Base-by-base conservation (phyloP, 2,329 filamentous ascomycete species). In the Plenodomus lindquistii region DNA sequence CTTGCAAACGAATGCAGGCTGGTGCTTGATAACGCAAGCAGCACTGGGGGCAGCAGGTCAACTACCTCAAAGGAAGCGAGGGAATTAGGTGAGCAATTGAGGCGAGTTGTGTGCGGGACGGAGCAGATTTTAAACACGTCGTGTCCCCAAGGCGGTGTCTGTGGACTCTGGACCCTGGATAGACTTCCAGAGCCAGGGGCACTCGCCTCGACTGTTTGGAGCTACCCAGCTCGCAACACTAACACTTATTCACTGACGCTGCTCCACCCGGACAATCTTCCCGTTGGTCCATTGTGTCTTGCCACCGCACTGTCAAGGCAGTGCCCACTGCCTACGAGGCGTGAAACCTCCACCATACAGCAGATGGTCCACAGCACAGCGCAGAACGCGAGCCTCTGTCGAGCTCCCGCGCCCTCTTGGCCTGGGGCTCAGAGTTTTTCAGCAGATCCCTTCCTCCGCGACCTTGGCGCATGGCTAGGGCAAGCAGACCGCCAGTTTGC, bases 401-500 rank as follows among this genome's bases (percentile, higher is more conserved):
- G 46, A 48, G 46, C 49, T 48, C 41, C 50, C 50, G 46, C 44
- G 46, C 41, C 36, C 24, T 45, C 43, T 44, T 44, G 37, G 55
- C 46, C 54, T 51, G 54, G 55, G 54, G 46, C 50, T 46, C 48
- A 48, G 48, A 54, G 39, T 49, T 51, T 17, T 56, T 54, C 50
- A 59, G 56, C 56, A 56, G 54, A 58, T 52, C 47, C 41, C 54
- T 49, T 49, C 52, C 52, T 45, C 55, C 54, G 46, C 42, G 43
- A 38, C 19, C 60, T 65, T 63, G 58, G 62, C 61, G 48, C 44
- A 45, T 54, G 40, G 44, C 46, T 51, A 54, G 46, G 55, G 51
- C 55, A 51, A 44, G 40, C 62, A 67, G 65, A 68, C 66, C 66
- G 66, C 66, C 57, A 61, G 53, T 63, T 60, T 55, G 59, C 42